Evolutionary conservation across 129 eudicot species (phyloP).

Genomic region (Ambrosia artemisiifolia): DNA sequence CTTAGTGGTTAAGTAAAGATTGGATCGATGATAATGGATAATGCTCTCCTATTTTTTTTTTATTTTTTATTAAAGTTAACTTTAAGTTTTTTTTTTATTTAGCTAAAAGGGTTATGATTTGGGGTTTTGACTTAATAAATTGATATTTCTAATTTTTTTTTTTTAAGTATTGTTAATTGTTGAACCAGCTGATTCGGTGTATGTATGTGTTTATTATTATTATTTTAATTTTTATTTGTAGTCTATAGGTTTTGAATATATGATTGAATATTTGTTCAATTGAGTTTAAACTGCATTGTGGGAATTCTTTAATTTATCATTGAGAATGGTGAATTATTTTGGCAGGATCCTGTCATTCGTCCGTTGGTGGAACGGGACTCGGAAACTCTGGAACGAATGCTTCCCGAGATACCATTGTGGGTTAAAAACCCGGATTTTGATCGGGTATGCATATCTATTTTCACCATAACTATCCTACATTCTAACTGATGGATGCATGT

Average conservation of each 20-base stretch:
- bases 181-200: not conserved
- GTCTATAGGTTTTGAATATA: not conserved
- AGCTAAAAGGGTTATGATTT: too few species aligned
- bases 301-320: not conserved
- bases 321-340: not conserved
- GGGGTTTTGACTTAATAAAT: not conserved
- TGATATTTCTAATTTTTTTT: not conserved
- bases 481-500: not conserved
- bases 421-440: slow-evolving; percentile 90
- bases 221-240: not conserved
- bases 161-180: not conserved
- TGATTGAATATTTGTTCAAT: not conserved
- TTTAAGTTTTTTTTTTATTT: not conserved
- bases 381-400: slow-evolving; percentile 63
- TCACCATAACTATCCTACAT: slow-evolving; percentile 7
- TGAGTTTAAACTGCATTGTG: not conserved
- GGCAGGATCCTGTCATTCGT: slow-evolving; percentile 77
- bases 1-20: slow-evolving; percentile 20
- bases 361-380: slow-evolving; percentile 77
- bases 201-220: not conserved
- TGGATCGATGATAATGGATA: slow-evolving; percentile 12
- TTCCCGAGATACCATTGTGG: slow-evolving; percentile 85
- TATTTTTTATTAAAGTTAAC: slow-evolving; percentile 3
- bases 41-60: not conserved
- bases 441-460: slow-evolving; percentile 48